phyloP scores from a whole-genome alignment of 2,329 filamentous ascomycete genomes.

The Hypoxylon sp. region DNA sequence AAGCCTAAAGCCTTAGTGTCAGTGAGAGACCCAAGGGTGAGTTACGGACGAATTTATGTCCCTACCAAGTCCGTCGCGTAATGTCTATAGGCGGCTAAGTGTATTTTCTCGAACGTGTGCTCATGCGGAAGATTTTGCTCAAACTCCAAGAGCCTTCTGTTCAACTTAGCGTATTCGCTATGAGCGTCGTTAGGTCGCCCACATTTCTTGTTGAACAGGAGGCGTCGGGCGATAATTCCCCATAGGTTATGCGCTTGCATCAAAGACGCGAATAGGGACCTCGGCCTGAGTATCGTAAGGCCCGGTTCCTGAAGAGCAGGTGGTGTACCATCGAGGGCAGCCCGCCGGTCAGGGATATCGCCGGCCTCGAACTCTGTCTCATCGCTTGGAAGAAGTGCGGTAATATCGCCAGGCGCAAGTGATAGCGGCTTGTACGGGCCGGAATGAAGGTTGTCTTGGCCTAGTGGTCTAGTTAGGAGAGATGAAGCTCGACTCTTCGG shows the following conservation, averaged over 20 bases:
- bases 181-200: constrained; percentile 61
- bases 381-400: constrained; percentile 65
- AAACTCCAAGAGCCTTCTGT: constrained; percentile 61
- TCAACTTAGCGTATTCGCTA: constrained; percentile 63
- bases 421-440: constrained; percentile 65
- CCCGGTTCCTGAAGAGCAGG: constrained; percentile 62
- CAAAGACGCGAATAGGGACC: constrained; percentile 68
- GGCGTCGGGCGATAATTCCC: constrained; percentile 65
- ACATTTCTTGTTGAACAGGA: constrained; percentile 60
- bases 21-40: constrained; percentile 9
- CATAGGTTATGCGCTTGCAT: constrained; percentile 69
- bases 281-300: constrained; percentile 58
- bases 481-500: constrained; percentile 5
- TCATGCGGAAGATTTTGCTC: constrained; percentile 62
- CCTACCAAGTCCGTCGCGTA: constrained; percentile 65
- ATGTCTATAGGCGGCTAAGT: constrained; percentile 61
- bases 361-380: constrained; percentile 66
- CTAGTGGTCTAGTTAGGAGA: constrained; percentile 43
- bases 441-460: constrained; percentile 69
- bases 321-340: constrained; percentile 66
- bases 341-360: constrained; percentile 62
- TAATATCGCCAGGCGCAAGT: constrained; percentile 66
- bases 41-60: neutral
- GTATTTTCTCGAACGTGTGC: constrained; percentile 61
- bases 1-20: constrained; percentile 58